These are phyloP conservation scores for Nadsonia fulvescens DNA, from an alignment of 805 yeast species.

Conservation along the genomic window DNA sequence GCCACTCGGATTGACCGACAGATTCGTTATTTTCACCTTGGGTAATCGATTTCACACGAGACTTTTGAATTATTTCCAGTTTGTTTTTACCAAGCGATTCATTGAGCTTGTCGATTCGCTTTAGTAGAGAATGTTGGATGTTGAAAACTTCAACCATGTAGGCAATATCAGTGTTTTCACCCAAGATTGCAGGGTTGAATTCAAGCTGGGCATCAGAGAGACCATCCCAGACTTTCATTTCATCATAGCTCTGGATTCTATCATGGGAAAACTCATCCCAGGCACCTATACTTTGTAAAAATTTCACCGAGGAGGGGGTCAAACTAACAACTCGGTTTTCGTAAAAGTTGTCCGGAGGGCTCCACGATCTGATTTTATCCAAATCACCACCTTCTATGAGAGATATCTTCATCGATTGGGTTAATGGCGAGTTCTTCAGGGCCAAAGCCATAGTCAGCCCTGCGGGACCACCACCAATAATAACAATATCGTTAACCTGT, in stretches of 20 bases:
- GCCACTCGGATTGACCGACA: slow-evolving; percentile 40
- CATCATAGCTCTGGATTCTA: slow-evolving; percentile 65
- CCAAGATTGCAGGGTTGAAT: slow-evolving; percentile 36
- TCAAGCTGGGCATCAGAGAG: slow-evolving; percentile 49
- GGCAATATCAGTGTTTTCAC: slow-evolving; percentile 28
- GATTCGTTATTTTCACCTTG: slow-evolving; percentile 11
- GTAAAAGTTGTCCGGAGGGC: slow-evolving; percentile 25
- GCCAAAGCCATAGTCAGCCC: slow-evolving; percentile 80
- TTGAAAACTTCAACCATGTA: slow-evolving; percentile 82
- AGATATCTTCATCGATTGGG: slow-evolving; percentile 41
- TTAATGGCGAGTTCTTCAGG: slow-evolving; percentile 41
- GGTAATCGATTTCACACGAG: slow-evolving; percentile 44
- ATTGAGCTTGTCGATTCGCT: slow-evolving; percentile 30
- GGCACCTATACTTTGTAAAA: slow-evolving; percentile 50
- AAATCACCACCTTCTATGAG: slow-evolving; percentile 61
- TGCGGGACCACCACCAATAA: slow-evolving; percentile 96
- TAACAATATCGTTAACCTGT: slow-evolving; percentile 78
- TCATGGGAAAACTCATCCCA: slow-evolving; percentile 54
- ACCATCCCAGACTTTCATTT: slow-evolving; percentile 77
- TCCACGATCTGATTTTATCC: slow-evolving; percentile 31
- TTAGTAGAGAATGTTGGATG: slow-evolving; percentile 56
- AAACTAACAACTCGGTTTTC: slow-evolving; percentile 74
- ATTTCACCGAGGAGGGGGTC: slow-evolving; percentile 63
- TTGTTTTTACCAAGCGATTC: slow-evolving; percentile 1
- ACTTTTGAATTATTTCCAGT: slow-evolving; percentile 7